These are phyloP conservation scores for Naganishia onofrii DNA, from an alignment of 768 basidiomycete genomes.

Conservation along the genomic window DNA sequence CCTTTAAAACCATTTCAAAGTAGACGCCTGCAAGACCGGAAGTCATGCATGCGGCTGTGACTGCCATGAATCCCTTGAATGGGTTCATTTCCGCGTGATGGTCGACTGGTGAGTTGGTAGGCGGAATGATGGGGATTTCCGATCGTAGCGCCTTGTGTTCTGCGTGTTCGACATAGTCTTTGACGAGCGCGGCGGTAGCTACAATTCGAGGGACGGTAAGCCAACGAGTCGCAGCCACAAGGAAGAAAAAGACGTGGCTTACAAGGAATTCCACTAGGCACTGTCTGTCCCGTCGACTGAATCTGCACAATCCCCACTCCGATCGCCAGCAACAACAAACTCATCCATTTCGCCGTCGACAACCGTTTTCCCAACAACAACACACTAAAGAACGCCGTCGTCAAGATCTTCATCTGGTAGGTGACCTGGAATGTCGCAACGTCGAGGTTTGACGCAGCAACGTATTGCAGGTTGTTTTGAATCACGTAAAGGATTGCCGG, in stretches of 20 bases:
- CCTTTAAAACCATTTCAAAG: slow-evolving; percentile 96
- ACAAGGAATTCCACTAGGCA: slow-evolving; percentile 12
- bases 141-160: slow-evolving; percentile 19
- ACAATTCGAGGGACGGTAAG: background rate
- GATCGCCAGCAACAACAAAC: slow-evolving; percentile 76
- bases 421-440: slow-evolving; percentile 96
- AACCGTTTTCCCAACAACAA: slow-evolving; percentile 74
- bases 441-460: slow-evolving; percentile 87
- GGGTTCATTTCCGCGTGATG: slow-evolving; percentile 67
- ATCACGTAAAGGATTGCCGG: slow-evolving; percentile 94
- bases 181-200: slow-evolving; percentile 38
- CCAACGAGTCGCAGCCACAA: too few species aligned
- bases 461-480: slow-evolving; percentile 93
- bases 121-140: slow-evolving; percentile 1
- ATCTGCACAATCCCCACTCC: slow-evolving; percentile 92
- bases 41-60: slow-evolving; percentile 85
- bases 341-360: slow-evolving; percentile 73
- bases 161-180: slow-evolving; percentile 5
- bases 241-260: slow-evolving; percentile 30
- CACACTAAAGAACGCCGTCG: slow-evolving; percentile 85
- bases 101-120: background rate
- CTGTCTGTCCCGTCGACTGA: slow-evolving; percentile 58
- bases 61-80: slow-evolving; percentile 82
- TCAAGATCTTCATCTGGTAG: slow-evolving; percentile 96
- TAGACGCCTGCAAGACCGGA: slow-evolving; percentile 96